Base-by-base conservation (phyloP, 2,329 filamentous ascomycete genomes). In the Colletotrichum coccodes region DNA sequence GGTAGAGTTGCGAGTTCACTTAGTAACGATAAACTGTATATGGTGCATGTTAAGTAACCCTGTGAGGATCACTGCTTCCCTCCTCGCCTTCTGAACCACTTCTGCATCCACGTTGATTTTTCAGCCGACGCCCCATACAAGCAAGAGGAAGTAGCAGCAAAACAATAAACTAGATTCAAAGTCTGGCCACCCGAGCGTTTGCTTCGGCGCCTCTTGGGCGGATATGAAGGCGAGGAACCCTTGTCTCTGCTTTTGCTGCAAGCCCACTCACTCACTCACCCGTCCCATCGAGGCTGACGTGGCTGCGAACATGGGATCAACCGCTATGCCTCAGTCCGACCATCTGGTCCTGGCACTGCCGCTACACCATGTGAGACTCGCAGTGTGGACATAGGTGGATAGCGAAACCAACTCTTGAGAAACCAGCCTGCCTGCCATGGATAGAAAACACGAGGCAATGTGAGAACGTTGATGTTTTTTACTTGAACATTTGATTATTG, bases 271-370 rank as follows among this genome's bases (percentile, higher is more conserved):
- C 21, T 63, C 21, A 42, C 26, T 42, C 30, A 42, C 42, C 38
- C 57, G 23, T 34, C 32, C 38, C 38, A 49, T 54, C 57, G 42
- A 38, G 38, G 63, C 63, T 56, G 57, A 54, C 57, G 49, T 54
- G 63, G 50, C 63, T 32, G 40, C 59, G 38, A 40, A 54, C 23
- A 34, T 66, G 56, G 32, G 26, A 34, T 18, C 9, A 30, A 40
- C 42, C 14, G 23, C n/a, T 23, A 49, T 32, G n/a, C 28, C 32
- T 21, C 9, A 26, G 9, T 30, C 38, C 26, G n/a, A 4, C 7
- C 23, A n/a, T 21, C 28, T 57, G 26, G 38, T 28, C 18, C 8
- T 32, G 54, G 18, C 40, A 26, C 40, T 32, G 54, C 40, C n/a
- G 28, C 7, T 8, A 18, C 23, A 18, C 14, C 28, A 12, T 12